These are phyloP conservation scores for Botrytis porri DNA, from an alignment of 2,329 filamentous ascomycete species.

Conservation along the genomic window DNA sequence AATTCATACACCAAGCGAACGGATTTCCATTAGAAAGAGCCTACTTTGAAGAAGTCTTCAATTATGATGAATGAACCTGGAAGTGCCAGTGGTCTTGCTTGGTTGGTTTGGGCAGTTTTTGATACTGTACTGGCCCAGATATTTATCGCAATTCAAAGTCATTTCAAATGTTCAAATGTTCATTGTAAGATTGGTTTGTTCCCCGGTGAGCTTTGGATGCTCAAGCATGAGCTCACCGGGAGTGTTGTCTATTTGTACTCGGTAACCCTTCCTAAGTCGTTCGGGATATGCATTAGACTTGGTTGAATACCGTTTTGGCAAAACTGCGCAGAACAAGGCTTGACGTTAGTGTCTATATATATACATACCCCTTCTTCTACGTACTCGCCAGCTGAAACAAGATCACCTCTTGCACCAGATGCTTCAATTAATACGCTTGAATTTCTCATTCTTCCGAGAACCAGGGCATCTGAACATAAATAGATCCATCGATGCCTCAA, in stretches of 20 bases:
- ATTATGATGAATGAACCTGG: not conserved
- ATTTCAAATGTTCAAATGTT: not conserved
- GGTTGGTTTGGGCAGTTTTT: not conserved
- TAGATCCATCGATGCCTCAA: not conserved
- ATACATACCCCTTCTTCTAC: not conserved
- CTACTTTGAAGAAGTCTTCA: not conserved
- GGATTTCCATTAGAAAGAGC: not conserved
- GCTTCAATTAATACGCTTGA: not conserved
- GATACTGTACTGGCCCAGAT: not conserved
- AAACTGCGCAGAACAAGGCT: not conserved
- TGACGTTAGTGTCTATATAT: not conserved
- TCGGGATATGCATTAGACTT: not conserved
- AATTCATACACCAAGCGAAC: not conserved
- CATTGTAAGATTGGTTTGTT: not conserved
- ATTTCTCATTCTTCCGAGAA: too few species aligned
- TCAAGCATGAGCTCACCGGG: not conserved
- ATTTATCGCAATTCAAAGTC: accelerated
- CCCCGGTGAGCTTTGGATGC: not conserved
- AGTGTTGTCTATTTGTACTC: not conserved
- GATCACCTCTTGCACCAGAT: not conserved
- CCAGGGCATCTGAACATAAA: not conserved
- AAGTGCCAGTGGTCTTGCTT: not conserved
- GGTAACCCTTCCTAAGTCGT: not conserved
- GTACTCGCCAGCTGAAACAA: not conserved
- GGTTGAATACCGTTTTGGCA: not conserved